Evolutionary conservation across 2,329 filamentous ascomycete genomes (phyloP), one percentile per base, ranked within the genome.

Genomic region (Fusarium begoniae): DNA sequence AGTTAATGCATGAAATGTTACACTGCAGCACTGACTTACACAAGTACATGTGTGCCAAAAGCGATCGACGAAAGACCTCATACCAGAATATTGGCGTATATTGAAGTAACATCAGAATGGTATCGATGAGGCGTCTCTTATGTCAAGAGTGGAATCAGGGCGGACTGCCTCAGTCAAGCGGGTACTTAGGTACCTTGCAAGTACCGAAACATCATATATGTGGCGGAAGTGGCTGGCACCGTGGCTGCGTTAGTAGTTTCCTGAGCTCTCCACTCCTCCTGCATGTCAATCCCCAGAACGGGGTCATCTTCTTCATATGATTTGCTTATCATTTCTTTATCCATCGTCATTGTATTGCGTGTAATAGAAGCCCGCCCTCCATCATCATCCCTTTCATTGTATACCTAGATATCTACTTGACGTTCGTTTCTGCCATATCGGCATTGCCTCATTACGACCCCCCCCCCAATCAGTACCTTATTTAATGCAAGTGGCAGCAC

Each of bases 241-340:
- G 50, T 73, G 70, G 65, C 70, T 47, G 55, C 26, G 20, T n/a
- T n/a, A n/a, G n/a, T 32, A 35, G 18, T 12, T 18, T 35, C 41
- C n/a, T n/a, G 41, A 43, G 43, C 35, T 72, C 67, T 48, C 71
- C 71, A 72, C 71, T 67, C 47, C 48, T 56, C 55, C 71, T 74
- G 63, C 71, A 74, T 59, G 61, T 44, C 48, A 55, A 56, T 58
- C 47, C 54, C 54, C 32, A 26, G 37, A 70, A 54, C 45, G n/a
- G 66, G 62, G 66, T 61, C 28, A 47, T 56, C 40, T 28, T 66
- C 58, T 63, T 71, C 53, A 59, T 55, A 69, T 69, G 66, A 63
- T 69, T 51, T 69, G 55, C 51, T 75, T 73, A 75, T 74, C 60
- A 51, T 69, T 55, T 59, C 64, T 62, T 58, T 58, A 63, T 66